Base-by-base conservation (phyloP, 345 rosid species). In the Corchorus olitorius region DNA sequence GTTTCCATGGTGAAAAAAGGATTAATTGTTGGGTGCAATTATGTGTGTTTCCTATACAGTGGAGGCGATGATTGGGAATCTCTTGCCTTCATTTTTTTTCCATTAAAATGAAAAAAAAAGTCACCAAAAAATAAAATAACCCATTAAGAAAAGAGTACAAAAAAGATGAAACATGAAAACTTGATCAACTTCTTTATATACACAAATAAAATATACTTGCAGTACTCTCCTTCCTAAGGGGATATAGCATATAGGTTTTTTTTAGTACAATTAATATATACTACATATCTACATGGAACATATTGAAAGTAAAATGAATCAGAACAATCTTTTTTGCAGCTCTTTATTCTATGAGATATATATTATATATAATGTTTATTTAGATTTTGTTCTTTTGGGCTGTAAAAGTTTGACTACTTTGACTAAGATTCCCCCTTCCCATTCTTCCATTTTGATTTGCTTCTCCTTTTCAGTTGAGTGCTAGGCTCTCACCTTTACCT, bases 11-110 rank as follows among this genome's bases (percentile, higher is more conserved):
- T 39, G 71, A 74, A 76, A 74, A 43, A 65, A 27, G 27, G 27
- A 27, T 27, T 27, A 78, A 71, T 75, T 65, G 87, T 70, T 87
- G 87, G 85, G 83, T 79, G 90, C 82, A 84, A 89, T 89, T 37
- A 89, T 89, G 88, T 76, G 70, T 89, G 87, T 81, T 81, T 83
- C 87, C 83, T 78, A 61, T 63, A 83, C 14, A 83, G 89, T 81
- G 90, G 92, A 83, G 84, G 82, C 72, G 87, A 87, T 89, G 87
- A 86, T 86, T 83, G 83, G 83, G 90, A 87, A 85, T 85, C 86
- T 81, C 20, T 70, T 73, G 80, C 27, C 72, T 75, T 76, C 76
- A 73, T 79, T 72, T 62, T 58, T 61, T 68, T 39, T 2, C 6
- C 43, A 39, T 39, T 75, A 20, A 73, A 68, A 1, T 14, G 27